Percentiles rank a stretch among this genome's conserved stretches.
Evolutionary conservation across 352 stramenopile species (phyloP).

Genomic region (Phytopythium vexans): DNA sequence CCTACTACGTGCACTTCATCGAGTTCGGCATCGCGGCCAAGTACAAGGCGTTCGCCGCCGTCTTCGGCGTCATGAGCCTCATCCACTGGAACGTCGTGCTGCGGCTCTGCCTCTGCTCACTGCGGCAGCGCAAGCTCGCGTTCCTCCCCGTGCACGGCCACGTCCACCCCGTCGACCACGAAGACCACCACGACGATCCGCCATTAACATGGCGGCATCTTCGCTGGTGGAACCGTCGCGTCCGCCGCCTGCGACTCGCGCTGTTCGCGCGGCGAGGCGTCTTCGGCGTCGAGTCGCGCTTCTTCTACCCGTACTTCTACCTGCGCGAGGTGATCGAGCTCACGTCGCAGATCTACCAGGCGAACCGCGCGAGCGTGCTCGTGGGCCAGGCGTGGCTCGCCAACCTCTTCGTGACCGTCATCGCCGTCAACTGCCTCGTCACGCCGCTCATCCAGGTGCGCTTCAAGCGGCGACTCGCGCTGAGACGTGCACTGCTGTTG

Average conservation of each 20-base stretch:
- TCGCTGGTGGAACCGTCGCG: background rate
- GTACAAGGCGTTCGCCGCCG: conserved; percentile 16
- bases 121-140: conserved; percentile 13
- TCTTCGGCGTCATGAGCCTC: conserved; percentile 22
- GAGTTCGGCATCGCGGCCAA: conserved; percentile 11
- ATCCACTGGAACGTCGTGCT: conserved; percentile 22
- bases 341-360: conserved; percentile 21
- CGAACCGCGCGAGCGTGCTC: conserved; percentile 15
- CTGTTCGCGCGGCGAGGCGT: conserved; percentile 15
- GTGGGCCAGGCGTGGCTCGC: conserved; percentile 9
- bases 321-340: conserved; percentile 18
- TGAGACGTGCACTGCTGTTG: conserved; percentile 9
- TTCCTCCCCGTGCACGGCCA: conserved; percentile 9
- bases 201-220: background rate
- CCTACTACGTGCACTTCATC: conserved; percentile 23
- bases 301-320: conserved; percentile 18
- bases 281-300: conserved; percentile 22
- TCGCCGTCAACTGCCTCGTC: conserved; percentile 19
- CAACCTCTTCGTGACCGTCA: conserved; percentile 5
- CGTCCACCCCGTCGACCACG: background rate
- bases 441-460: conserved; percentile 12
- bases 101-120: conserved; percentile 12
- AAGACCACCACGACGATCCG: background rate
- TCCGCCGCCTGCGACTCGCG: background rate
- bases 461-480: background rate